Conservation (phyloP, 2,329 filamentous ascomycete genomes). For the Pseudogymnoascus sp. region DNA sequence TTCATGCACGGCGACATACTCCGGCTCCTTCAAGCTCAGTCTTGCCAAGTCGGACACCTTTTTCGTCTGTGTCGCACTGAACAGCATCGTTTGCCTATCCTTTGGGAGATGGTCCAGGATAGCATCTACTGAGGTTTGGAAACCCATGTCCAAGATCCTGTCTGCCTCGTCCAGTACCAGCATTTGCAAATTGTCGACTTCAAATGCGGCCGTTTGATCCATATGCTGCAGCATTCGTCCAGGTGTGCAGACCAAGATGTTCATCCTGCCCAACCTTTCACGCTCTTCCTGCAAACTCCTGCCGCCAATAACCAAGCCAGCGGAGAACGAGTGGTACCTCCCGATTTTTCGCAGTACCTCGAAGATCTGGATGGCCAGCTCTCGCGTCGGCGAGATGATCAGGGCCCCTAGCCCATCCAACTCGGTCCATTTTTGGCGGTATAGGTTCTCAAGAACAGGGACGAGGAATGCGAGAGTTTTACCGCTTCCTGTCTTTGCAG, state of each 20-base stretch:
- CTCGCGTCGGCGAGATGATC: conserved; percentile 87
- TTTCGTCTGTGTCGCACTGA: conserved; percentile 93
- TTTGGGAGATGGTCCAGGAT: conserved; percentile 86
- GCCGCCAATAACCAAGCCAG: conserved; percentile 87
- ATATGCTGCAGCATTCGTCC: conserved; percentile 93
- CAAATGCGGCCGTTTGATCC: conserved; percentile 85
- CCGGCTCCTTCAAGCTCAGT: conserved; percentile 79
- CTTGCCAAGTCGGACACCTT: conserved; percentile 87
- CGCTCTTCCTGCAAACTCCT: conserved; percentile 84
- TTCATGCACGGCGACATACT: conserved; percentile 93
- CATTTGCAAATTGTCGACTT: conserved; percentile 85
- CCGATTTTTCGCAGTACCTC: conserved; percentile 88
- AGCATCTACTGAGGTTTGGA: conserved; percentile 82
- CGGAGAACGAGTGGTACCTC: conserved; percentile 81
- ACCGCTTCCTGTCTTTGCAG: conserved; percentile 90
- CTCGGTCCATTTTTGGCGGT: conserved; percentile 82
- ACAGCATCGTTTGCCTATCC: conserved; percentile 82
- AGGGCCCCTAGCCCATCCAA: conserved; percentile 86
- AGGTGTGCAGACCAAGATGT: conserved; percentile 92
- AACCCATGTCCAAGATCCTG: conserved; percentile 96
- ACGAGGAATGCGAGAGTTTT: conserved; percentile 92
- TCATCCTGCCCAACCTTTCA: conserved; percentile 82
- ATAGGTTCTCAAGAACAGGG: conserved; percentile 86
- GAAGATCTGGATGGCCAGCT: conserved; percentile 95
- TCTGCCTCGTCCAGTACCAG: conserved; percentile 94